A percentile compares a stretch with the other conserved stretches of the same genome.
Conservation (phyloP, 148 eudicot genomes). For the Camellia japonica region DNA sequence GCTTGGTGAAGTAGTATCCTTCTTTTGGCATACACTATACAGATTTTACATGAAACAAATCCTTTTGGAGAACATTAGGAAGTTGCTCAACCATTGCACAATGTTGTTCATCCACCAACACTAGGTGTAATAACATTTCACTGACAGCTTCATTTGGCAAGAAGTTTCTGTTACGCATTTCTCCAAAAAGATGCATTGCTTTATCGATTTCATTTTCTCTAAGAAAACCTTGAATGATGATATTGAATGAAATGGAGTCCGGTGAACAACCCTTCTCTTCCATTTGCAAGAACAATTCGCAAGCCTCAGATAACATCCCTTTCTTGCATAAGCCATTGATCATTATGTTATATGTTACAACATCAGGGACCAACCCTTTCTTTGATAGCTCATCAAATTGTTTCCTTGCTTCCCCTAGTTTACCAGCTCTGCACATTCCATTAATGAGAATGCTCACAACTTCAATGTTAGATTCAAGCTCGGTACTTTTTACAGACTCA, state of each 20-base stretch:
- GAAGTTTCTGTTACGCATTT: slow-evolving; percentile 9
- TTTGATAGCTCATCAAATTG: slow-evolving; percentile 23
- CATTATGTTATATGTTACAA: slow-evolving; percentile 11
- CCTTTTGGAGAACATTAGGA: not conserved
- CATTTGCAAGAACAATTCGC: slow-evolving; percentile 15
- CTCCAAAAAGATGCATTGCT: slow-evolving; percentile 8
- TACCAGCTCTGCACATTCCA: slow-evolving; percentile 34
- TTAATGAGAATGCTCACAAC: slow-evolving; percentile 24
- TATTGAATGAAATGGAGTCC: slow-evolving; percentile 31
- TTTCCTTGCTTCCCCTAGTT: slow-evolving; percentile 25
- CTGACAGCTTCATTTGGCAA: slow-evolving; percentile 11
- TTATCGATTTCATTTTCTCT: not conserved
- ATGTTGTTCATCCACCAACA: slow-evolving; percentile 11
- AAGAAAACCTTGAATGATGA: slow-evolving; percentile 26
- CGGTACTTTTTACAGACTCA: slow-evolving; percentile 7
- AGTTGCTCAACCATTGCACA: not conserved
- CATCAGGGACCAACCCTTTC: slow-evolving; percentile 46
- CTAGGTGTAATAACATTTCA: slow-evolving; percentile 7
- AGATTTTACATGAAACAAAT: not conserved
- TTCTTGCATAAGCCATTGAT: slow-evolving; percentile 35
- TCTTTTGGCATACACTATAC: not conserved
- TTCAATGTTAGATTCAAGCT: slow-evolving; percentile 20
- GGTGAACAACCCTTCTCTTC: slow-evolving; percentile 16
- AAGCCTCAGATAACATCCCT: slow-evolving; percentile 14
- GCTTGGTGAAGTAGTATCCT: not conserved